These are phyloP conservation scores for Margaritispora aquatica DNA, from an alignment of 495 filamentous ascomycete species.

Conservation along the genomic window DNA sequence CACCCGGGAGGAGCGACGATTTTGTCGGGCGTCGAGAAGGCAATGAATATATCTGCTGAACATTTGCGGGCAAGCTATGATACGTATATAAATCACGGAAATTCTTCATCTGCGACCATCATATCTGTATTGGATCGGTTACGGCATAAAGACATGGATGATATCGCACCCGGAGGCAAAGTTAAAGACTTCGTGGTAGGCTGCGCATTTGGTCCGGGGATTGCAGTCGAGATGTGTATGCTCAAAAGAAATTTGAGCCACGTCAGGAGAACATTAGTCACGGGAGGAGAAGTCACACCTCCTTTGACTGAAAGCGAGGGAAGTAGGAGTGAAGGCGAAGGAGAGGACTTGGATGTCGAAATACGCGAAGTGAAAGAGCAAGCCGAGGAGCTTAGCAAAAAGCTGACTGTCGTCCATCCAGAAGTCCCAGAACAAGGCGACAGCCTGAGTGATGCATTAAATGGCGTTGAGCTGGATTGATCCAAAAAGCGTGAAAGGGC, in stretches of 20 bases:
- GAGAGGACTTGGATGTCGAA: conserved; percentile 14
- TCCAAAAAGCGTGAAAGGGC: not conserved
- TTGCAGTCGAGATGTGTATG: conserved; percentile 57
- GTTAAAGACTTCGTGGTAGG: conserved; percentile 52
- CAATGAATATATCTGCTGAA: conserved; percentile 45
- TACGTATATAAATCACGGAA: conserved; percentile 57
- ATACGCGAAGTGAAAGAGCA: conserved; percentile 9
- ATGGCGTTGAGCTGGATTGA: conserved; percentile 39
- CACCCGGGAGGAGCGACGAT: conserved; percentile 62
- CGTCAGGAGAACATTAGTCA: conserved; percentile 13
- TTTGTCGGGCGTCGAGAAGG: conserved; percentile 50
- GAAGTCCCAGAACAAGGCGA: conserved; percentile 20
- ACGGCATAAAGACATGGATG: conserved; percentile 51
- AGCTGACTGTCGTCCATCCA: conserved; percentile 15
- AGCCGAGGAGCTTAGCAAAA: conserved; percentile 6
- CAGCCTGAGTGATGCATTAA: conserved; percentile 37
- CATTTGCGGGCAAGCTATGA: conserved; percentile 57
- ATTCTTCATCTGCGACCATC: conserved; percentile 55
- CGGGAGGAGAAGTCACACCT: conserved; percentile 15
- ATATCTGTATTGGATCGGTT: conserved; percentile 53
- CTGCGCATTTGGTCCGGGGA: conserved; percentile 60
- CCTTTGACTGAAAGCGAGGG: conserved; percentile 22
- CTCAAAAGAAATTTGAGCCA: conserved; percentile 36
- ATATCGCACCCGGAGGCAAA: conserved; percentile 35
- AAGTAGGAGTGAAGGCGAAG: conserved; percentile 23